These are phyloP conservation scores for Globisporangium apiculatum DNA, from an alignment of 352 stramenopile genomes.

Conservation along the genomic window DNA sequence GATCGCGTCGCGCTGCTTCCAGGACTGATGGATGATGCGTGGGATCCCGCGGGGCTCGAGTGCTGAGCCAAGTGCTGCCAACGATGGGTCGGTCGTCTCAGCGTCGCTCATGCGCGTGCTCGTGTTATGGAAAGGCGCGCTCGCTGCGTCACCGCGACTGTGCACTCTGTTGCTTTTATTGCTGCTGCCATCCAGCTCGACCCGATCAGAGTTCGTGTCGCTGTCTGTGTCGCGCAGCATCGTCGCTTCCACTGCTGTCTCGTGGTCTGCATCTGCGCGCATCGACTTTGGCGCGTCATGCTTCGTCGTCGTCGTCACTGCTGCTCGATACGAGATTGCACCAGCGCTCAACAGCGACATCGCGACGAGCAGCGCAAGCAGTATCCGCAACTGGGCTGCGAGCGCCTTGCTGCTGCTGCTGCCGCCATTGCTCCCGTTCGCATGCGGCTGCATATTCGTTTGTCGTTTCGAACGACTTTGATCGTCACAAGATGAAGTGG, in stretches of 20 bases:
- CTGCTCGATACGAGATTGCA: constrained; percentile 5
- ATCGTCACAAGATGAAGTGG: no score
- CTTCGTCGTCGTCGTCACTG: neutral
- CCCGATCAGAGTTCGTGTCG: no score
- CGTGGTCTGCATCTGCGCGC: neutral
- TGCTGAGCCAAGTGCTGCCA: neutral
- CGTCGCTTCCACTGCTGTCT: neutral
- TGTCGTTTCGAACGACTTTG: no score
- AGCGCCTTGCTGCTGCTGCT: neutral
- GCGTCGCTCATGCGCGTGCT: no score
- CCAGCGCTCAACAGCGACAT: constrained; percentile 4
- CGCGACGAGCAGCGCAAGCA: constrained; percentile 4
- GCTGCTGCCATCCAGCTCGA: neutral
- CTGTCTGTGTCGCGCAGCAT: no score
- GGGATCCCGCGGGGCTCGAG: constrained; percentile 18
- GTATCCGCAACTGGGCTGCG: neutral
- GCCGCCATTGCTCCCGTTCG: no score
- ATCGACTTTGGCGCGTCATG: neutral
- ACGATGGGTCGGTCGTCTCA: no score
- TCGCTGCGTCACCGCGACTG: no score
- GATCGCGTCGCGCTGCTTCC: constrained; percentile 33
- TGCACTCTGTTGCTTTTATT: neutral
- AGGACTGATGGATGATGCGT: constrained; percentile 50
- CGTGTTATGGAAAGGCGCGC: no score
- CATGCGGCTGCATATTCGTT: no score